phyloP scores from a whole-genome alignment of 805 yeast species.

The Candida berthetii region DNA sequence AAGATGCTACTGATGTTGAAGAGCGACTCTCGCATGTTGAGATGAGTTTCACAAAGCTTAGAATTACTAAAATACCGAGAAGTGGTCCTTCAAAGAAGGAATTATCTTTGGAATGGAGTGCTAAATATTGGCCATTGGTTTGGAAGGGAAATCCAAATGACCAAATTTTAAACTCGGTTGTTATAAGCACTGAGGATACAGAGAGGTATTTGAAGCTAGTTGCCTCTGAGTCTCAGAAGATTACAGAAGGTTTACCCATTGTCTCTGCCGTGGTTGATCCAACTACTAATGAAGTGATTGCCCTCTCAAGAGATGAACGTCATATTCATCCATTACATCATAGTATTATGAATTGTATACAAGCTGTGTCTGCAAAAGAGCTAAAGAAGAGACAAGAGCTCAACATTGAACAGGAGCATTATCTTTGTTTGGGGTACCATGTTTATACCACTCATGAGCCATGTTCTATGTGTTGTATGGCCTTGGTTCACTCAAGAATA shows the following conservation, averaged over 20 bases:
- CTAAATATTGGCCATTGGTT: conserved; percentile 73
- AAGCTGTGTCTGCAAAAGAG: conserved; percentile 54
- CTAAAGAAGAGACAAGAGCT: conserved; percentile 26
- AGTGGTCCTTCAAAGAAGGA: conserved; percentile 69
- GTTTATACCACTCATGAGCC: conserved; percentile 94
- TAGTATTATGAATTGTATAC: conserved; percentile 69
- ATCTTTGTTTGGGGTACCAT: conserved; percentile 70
- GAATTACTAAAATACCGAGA: conserved; percentile 40
- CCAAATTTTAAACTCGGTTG: conserved; percentile 55
- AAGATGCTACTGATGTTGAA: conserved; percentile 20
- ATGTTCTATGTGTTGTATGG: conserved; percentile 96
- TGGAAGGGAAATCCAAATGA: conserved; percentile 92
- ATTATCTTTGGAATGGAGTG: conserved; percentile 60
- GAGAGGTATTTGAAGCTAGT: conserved; percentile 22
- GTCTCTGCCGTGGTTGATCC: conserved; percentile 66
- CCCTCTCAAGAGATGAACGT: conserved; percentile 35
- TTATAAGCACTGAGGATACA: conserved; percentile 41
- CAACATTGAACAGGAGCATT: conserved; percentile 22
- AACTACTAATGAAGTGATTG: conserved; percentile 29
- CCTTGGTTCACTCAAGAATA: conserved; percentile 84
- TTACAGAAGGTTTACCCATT: conserved; percentile 31
- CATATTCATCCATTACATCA: conserved; percentile 55
- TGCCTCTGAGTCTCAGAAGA: conserved; percentile 19
- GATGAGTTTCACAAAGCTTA: conserved; percentile 16
- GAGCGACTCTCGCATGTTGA: conserved; percentile 9